phyloP scores from a whole-genome alignment of 306 rosid species.

The Fagus sylvatica region DNA sequence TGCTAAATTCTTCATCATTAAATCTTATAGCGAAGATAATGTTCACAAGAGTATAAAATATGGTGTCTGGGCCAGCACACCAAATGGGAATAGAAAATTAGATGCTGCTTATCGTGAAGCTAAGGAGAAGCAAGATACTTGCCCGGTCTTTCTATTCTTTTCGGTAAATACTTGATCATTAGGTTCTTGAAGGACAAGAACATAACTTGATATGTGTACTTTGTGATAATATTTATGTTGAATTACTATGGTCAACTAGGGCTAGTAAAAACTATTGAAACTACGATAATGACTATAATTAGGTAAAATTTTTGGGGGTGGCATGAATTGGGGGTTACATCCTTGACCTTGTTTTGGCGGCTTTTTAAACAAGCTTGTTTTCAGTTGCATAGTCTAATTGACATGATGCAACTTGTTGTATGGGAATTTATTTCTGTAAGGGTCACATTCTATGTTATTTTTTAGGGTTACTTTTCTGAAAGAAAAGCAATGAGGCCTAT shows the following conservation, averaged over 20 bases:
- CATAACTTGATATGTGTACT: neutral
- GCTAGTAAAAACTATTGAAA: neutral
- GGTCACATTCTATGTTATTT: neutral
- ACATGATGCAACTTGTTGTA: neutral
- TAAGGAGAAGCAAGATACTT: slow-evolving; percentile 64
- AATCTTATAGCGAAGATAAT: slow-evolving; percentile 89
- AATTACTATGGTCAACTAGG: neutral
- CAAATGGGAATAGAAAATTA: slow-evolving; percentile 82
- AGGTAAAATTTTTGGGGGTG: neutral
- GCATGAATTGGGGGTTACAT: neutral
- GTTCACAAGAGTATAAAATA: slow-evolving; percentile 91
- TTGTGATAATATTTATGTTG: neutral
- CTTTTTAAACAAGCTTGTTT: neutral
- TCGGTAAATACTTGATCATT: slow-evolving; percentile 53
- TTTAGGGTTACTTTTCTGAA: neutral
- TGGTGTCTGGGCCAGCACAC: slow-evolving; percentile 92
- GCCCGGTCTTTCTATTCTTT: slow-evolving; percentile 70
- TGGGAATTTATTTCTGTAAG: neutral
- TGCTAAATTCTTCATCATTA: slow-evolving; percentile 76
- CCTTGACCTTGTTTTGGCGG: neutral
- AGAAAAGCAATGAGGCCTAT: neutral
- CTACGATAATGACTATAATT: neutral
- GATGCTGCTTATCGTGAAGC: slow-evolving; percentile 79
- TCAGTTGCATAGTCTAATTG: neutral
- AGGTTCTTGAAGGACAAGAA: slow-evolving; percentile 10